Evolutionary conservation across 2,329 filamentous ascomycete species (phyloP), one percentile per base, ranked within the genome.

Genomic region (Pseudopyricularia javanii): DNA sequence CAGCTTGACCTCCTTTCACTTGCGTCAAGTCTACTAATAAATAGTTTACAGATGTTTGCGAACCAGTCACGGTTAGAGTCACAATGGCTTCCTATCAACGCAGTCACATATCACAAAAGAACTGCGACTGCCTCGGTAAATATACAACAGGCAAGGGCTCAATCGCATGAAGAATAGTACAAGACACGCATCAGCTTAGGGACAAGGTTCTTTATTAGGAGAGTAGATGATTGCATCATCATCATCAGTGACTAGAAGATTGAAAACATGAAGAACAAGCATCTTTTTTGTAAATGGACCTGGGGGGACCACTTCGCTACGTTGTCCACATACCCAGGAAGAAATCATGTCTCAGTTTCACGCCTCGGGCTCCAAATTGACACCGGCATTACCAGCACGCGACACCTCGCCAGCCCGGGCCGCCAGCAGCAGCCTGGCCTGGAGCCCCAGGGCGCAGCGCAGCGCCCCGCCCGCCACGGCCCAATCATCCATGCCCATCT

Each of bases 401-500:
- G 28, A 9, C 28, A 30, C 50, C 30, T 45, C 49, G 28, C 34
- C 47, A 50, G 28, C 17, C 17, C 50, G 20, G 45, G 49, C 22
- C 45, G 49, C 61, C 9, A 77, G n/a, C n/a, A n/a, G n/a, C n/a
- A n/a, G 60, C 72, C 73, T 76, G 9, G 62, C 58, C 57, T 74
- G 70, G 50, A 77, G 55, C 26, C 60, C 64, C 55, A 74, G 57
- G 3, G 62, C 65, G 1, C 64, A 65, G 14, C 60, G 61, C 24
- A 70, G 68, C 4, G 69, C 63, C 5, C 65, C 65, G 3, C 64
- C 62, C 1, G 65, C 66, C 11, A 75, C 63, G 48, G 72, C 69
- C 74, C 74, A 78, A 55, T 74, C 72, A 49, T 76, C 74, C 32
- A 75, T 63, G 0, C 67, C 70, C 53, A 74, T 68, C 51, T 73